Percentiles rank a stretch among this genome's conserved stretches.
phyloP scores from a whole-genome alignment of 2,329 filamentous ascomycete species.

The Sclerotinia borealis region DNA sequence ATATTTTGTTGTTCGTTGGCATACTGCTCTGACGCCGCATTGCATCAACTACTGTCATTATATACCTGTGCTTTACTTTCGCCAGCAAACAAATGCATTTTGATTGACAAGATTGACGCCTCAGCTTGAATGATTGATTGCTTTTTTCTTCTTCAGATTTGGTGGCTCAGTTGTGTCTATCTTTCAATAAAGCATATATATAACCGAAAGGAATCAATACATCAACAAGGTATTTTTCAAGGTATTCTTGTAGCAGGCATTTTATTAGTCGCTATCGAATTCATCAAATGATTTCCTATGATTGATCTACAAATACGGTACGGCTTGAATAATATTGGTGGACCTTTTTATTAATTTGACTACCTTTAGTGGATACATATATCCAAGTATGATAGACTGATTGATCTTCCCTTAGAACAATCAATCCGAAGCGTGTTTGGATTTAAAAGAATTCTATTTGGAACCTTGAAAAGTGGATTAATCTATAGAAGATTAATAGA shows the following conservation, averaged over 20 bases:
- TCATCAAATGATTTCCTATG: background rate
- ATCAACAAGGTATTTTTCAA: background rate
- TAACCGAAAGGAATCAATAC: background rate
- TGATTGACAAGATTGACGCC: background rate
- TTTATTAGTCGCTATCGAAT: slow-evolving; percentile 5
- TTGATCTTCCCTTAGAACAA: slow-evolving; percentile 9
- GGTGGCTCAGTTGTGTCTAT: background rate
- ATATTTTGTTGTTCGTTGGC: slow-evolving; percentile 14
- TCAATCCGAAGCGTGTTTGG: background rate
- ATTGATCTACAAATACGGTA: slow-evolving; percentile 2
- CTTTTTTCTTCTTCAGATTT: background rate
- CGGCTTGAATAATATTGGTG: background rate
- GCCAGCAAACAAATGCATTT: slow-evolving; percentile 13
- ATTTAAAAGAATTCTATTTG: background rate
- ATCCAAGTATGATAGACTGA: background rate
- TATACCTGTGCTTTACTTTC: slow-evolving; percentile 10
- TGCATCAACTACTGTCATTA: slow-evolving; percentile 11
- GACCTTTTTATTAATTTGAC: background rate
- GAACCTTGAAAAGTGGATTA: background rate
- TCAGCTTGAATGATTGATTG: background rate
- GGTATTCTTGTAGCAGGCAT: background rate
- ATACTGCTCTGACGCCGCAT: slow-evolving; percentile 14
- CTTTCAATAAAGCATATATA: background rate
- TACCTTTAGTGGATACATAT: background rate
- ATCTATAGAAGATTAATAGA: slow-evolving; percentile 3